phyloP scores from a whole-genome alignment of 768 basidiomycete genomes.

The Termitomyces sp. region DNA sequence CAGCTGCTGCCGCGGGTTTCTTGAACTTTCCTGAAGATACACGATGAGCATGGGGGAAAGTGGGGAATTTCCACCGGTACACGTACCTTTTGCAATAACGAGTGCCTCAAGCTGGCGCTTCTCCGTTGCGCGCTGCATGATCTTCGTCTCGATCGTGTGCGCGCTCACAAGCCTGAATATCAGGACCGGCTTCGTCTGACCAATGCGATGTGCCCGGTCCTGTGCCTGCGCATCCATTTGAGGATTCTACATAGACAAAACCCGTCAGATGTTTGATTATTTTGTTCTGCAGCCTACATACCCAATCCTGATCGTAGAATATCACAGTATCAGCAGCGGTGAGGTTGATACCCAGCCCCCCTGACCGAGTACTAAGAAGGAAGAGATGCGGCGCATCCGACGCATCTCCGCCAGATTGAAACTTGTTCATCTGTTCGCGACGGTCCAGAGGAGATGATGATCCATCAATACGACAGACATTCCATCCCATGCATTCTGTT shows the following conservation, averaged over 20 bases:
- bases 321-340: constrained; percentile 87
- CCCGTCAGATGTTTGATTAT: not conserved
- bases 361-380: constrained; percentile 73
- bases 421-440: constrained; percentile 77
- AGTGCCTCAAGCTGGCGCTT: constrained; percentile 90
- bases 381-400: constrained; percentile 68
- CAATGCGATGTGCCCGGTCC: constrained; percentile 93
- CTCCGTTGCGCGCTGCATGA: constrained; percentile 82
- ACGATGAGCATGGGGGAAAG: not conserved
- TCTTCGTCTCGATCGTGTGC: constrained; percentile 88
- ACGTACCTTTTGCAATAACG: constrained; percentile 84
- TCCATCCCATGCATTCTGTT: constrained; percentile 72
- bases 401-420: constrained; percentile 66
- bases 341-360: constrained; percentile 77
- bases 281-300: constrained; percentile 23
- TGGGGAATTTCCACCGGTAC: not conserved
- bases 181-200: constrained; percentile 86
- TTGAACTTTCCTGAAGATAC: constrained; percentile 68
- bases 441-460: constrained; percentile 74
- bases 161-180: constrained; percentile 84
- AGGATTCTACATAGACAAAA: constrained; percentile 53
- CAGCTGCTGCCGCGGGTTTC: constrained; percentile 52
- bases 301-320: constrained; percentile 92
- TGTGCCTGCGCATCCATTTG: constrained; percentile 97
- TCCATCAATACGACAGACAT: constrained; percentile 90